Conservation (phyloP, 371 early-diverging fungal genomes). For the Phascolomyces articulosus region DNA sequence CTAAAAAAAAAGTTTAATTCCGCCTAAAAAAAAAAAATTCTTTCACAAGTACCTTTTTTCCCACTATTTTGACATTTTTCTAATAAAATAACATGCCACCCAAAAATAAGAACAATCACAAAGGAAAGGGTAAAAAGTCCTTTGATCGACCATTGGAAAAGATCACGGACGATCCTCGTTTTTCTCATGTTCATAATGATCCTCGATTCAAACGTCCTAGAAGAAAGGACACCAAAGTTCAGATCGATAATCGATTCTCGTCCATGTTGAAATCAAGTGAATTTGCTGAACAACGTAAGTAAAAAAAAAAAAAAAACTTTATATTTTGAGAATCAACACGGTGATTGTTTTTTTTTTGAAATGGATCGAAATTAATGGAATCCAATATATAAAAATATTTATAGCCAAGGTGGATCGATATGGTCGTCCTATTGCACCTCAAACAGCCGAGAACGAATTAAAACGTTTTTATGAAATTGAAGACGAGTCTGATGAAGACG, state of each 20-base stretch:
- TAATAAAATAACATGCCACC: not conserved
- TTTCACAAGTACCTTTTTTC: not conserved
- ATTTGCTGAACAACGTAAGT: conserved; percentile 70
- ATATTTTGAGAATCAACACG: too few relatives aligned
- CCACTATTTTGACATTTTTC: not conserved
- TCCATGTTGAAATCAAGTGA: conserved; percentile 80
- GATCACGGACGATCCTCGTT: conserved; percentile 79
- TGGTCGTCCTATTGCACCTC: conserved; percentile 68
- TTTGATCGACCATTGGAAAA: conserved; percentile 34
- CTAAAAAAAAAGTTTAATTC: too few relatives aligned
- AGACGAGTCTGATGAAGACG: conserved; percentile 35
- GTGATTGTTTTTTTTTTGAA: too few relatives aligned
- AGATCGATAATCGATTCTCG: conserved; percentile 89
- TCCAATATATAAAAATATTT: too few relatives aligned
- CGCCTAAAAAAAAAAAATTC: too few relatives aligned
- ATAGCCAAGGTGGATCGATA: conserved; percentile 87
- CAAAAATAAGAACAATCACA: not conserved
- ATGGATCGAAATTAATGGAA: too few relatives aligned
- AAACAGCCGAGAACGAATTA: conserved; percentile 57
- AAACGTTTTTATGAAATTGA: conserved; percentile 64
- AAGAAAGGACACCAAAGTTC: conserved; percentile 82
- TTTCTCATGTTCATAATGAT: conserved; percentile 82
- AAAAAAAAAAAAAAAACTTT: not conserved
- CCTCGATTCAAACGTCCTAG: conserved; percentile 87
- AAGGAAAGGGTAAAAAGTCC: conserved; percentile 17